A percentile compares a stretch with the other conserved stretches of the same genome.
Conservation (phyloP, 2,329 filamentous ascomycete species). For the Sporothrix pseudoabietina region DNA sequence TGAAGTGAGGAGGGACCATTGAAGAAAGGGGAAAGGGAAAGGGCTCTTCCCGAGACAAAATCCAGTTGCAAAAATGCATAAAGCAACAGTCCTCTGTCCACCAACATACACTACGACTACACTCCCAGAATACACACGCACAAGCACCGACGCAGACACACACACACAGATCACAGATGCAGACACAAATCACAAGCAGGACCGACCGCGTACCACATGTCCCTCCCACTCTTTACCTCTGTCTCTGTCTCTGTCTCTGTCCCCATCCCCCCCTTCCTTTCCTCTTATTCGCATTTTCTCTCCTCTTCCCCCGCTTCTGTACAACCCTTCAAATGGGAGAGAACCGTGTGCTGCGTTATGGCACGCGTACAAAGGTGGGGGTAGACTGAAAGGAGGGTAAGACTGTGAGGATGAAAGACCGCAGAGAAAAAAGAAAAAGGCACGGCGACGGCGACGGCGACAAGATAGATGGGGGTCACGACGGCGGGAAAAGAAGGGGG, state of each 20-base stretch:
- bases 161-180: neutral
- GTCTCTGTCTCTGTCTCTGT: neutral
- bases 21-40: neutral
- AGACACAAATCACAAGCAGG: constrained; percentile 2
- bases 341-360: constrained; percentile 13
- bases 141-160: constrained; percentile 4
- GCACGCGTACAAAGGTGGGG: neutral
- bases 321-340: neutral
- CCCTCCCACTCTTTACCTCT: neutral
- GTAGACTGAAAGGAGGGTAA: too few relatives aligned
- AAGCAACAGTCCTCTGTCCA: neutral
- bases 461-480: neutral
- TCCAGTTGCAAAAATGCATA: neutral
- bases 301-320: constrained; percentile 5
- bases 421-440: constrained; percentile 6
- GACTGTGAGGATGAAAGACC: too few relatives aligned
- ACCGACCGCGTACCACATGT: neutral
- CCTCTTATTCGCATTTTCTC: neutral
- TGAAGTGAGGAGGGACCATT: neutral
- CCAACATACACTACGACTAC: neutral
- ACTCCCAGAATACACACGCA: neutral
- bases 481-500: neutral
- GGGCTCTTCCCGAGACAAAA: constrained; percentile 1
- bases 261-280: too few relatives aligned
- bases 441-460: neutral